A percentile compares a stretch with the other conserved stretches of the same genome.
Conservation (phyloP, 805 yeast genomes). For the Yamadazyma paraphyllophila region DNA sequence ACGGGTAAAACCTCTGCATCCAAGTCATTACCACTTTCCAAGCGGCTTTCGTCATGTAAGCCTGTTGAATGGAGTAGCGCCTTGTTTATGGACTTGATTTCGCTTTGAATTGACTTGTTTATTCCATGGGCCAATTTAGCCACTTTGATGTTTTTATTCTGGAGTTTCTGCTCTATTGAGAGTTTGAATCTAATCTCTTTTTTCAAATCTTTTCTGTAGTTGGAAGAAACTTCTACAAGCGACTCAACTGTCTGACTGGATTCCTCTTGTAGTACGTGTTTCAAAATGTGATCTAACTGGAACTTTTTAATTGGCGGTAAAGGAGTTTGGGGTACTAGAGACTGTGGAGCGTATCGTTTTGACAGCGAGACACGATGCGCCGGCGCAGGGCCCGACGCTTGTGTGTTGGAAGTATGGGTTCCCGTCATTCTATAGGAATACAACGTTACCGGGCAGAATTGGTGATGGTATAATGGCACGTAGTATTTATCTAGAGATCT, state of each 20-base stretch:
- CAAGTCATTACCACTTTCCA: constrained; percentile 5
- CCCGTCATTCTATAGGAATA: no score
- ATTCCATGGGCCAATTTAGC: constrained; percentile 25
- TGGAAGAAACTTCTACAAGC: constrained; percentile 24
- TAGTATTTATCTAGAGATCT: no score
- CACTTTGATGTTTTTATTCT: constrained; percentile 36
- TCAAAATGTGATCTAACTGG: constrained; percentile 28
- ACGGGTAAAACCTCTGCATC: constrained; percentile 15
- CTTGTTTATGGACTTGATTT: constrained; percentile 7
- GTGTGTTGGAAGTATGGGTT: no score
- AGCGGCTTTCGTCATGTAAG: background rate
- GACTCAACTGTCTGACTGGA: constrained; percentile 28
- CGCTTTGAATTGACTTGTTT: constrained; percentile 16
- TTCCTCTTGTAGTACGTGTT: constrained; percentile 23
- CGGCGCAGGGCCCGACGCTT: background rate
- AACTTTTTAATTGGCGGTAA: constrained; percentile 31
- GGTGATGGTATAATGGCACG: no score
- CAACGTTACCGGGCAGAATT: background rate
- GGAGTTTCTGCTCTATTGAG: constrained; percentile 39
- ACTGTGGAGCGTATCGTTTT: background rate
- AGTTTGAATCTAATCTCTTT: constrained; percentile 32
- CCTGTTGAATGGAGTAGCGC: background rate
- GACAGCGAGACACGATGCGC: background rate
- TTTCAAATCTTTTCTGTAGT: constrained; percentile 37
- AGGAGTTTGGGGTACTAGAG: constrained; percentile 1